Base-by-base conservation (phyloP, 1,284 basidiomycete genomes). In the Moesziomyces globuligerus region DNA sequence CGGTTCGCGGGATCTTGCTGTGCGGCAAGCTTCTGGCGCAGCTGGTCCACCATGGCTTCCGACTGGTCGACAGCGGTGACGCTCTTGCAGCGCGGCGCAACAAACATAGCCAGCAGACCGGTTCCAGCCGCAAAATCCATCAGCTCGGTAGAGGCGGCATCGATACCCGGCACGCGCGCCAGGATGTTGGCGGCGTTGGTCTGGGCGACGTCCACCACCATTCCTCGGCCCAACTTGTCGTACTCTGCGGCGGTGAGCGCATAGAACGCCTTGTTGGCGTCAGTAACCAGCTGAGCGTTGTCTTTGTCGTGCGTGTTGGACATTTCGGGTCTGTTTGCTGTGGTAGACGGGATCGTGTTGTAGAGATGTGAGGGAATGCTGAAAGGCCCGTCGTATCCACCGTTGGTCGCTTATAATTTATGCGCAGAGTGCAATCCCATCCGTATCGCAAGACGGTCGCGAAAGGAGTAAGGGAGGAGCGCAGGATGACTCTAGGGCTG, bases 91-190 rank as follows among this genome's bases (percentile, higher is more conserved):
- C 45, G 65, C 1, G 70, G 65, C 7, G 70, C 56, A 9, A 72
- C 29, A 5, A 72, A 25, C 49, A 60, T 68, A 20, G 70, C 60
- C 2, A 68, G 44, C 48, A 72, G 38, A 3, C 70, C 70, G 4
- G 70, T 72, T 6, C 70, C 67, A 5, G 67, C 60, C 0, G 61
- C 67, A 42, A 65, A 71, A 34, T 71, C 67, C 60, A 71, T 56
- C 28, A 71, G 23, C 34, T 65, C 53, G 4, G 52, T 55, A 3
- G 28, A 37, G 4, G 44, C 38, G 3, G 45, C 13, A 3, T 45
- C 26, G 21, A 71, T 53, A 3, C 39, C 49, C 8, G 68, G 61
- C 0, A 71, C 47, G 3, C 61, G 57, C 10, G 51, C 49, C 13
- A 71, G 68, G 21, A 71, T 71, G 50, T 54, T 61, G 57, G 49